Percentiles rank a stretch among this genome's conserved stretches.
These are phyloP conservation scores for Globisporangium nodosum DNA, from an alignment of 352 stramenopile species.

Conservation along the genomic window DNA sequence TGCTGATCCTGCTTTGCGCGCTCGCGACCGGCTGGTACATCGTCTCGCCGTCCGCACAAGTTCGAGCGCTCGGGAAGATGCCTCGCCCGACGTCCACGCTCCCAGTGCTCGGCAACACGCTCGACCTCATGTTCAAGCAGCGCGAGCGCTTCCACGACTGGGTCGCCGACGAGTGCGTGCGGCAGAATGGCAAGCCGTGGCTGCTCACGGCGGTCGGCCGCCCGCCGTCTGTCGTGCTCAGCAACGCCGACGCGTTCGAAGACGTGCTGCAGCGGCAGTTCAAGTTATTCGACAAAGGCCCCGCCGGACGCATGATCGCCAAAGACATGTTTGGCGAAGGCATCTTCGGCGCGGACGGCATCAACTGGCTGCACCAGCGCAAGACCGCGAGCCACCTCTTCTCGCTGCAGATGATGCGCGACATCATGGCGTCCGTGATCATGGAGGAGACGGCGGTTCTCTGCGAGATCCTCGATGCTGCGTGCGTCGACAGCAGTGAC, in stretches of 20 bases:
- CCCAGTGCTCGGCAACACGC: constrained; percentile 39
- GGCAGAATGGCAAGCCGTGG: constrained; percentile 36
- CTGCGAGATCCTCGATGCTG: constrained; percentile 19
- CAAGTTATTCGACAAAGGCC: constrained; percentile 68
- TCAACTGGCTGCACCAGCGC: constrained; percentile 62
- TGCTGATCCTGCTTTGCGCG: constrained; percentile 13
- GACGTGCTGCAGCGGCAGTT: constrained; percentile 66
- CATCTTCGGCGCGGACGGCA: constrained; percentile 62
- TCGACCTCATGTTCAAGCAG: constrained; percentile 45
- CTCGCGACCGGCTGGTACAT: constrained; percentile 15
- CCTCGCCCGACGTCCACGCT: constrained; percentile 30
- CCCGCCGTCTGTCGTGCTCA: constrained; percentile 35
- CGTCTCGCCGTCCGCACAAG: constrained; percentile 18
- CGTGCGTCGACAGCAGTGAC: background rate
- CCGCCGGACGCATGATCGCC: constrained; percentile 22
- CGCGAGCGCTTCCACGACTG: constrained; percentile 49
- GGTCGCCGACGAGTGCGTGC: constrained; percentile 38
- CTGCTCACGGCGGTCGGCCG: constrained; percentile 31
- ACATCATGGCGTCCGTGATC: constrained; percentile 41
- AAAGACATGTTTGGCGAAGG: constrained; percentile 58
- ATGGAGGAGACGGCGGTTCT: constrained; percentile 27
- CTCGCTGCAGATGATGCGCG: constrained; percentile 51
- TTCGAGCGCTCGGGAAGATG: constrained; percentile 19
- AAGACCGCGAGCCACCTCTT: constrained; percentile 87
- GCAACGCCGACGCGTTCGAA: constrained; percentile 29